A percentile compares a stretch with the other conserved stretches of the same genome.
phyloP scores from a whole-genome alignment of 2,329 filamentous ascomycete genomes.

The Ploettnerulaceae sp. region DNA sequence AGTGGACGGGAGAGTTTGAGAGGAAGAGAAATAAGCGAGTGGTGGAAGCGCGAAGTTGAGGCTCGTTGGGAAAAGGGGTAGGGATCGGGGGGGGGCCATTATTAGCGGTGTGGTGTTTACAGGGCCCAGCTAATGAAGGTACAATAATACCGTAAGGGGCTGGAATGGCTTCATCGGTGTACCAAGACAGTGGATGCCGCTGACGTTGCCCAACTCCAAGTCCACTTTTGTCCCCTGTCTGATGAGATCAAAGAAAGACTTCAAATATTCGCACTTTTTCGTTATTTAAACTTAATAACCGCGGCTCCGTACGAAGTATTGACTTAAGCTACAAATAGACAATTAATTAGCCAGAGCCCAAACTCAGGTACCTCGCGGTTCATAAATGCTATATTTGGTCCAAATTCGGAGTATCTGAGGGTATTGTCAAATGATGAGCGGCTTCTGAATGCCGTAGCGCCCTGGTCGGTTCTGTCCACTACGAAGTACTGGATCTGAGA shows the following conservation, averaged over 20 bases:
- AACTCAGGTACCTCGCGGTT: conserved; percentile 1
- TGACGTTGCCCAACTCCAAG: conserved; percentile 11
- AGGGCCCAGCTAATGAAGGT: neutral
- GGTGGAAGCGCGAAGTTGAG: neutral
- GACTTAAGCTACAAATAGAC: neutral
- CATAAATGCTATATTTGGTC: conserved; percentile 8
- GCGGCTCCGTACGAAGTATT: neutral
- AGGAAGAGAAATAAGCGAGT: neutral
- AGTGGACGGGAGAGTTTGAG: neutral
- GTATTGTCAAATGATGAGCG: neutral
- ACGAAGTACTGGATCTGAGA: conserved; percentile 2
- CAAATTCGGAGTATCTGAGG: neutral
- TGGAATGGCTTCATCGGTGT: conserved; percentile 1
- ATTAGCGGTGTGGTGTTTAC: neutral
- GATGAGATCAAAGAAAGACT: too few relatives aligned
- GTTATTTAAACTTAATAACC: neutral
- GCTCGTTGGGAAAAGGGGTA: neutral
- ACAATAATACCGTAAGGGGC: neutral
- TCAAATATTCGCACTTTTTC: neutral
- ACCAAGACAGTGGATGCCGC: conserved; percentile 16
- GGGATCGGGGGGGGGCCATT: neutral
- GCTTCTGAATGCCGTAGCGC: neutral
- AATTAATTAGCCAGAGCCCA: neutral
- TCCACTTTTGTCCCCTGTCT: neutral
- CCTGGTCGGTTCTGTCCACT: neutral